phyloP scores from a whole-genome alignment of 129 eudicot species.

The Smallanthus sonchifolius region DNA sequence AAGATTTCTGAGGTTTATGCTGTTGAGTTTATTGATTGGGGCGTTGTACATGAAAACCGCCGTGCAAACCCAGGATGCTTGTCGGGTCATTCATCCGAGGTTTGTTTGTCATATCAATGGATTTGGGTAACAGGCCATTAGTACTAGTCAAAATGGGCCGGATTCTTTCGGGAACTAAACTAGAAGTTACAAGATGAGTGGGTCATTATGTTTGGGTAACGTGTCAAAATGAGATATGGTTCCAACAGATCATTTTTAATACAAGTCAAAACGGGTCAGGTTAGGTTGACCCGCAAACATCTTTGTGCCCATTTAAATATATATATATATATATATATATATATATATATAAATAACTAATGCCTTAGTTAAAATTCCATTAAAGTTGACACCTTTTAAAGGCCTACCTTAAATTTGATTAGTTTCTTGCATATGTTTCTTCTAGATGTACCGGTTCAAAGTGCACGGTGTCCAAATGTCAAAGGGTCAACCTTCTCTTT shows the following conservation, averaged over 20 bases:
- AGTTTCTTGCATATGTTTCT: slow-evolving; percentile 1
- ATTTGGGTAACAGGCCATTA: background rate
- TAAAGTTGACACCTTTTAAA: background rate
- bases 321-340: too few species aligned
- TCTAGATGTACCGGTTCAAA: slow-evolving; percentile 67
- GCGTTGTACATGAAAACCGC: slow-evolving; percentile 45
- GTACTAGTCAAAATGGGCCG: background rate
- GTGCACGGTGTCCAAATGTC: slow-evolving; percentile 55
- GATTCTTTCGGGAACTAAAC: background rate
- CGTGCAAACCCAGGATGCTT: slow-evolving; percentile 36
- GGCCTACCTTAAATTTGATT: background rate
- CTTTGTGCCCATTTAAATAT: background rate
- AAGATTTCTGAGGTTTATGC: slow-evolving; percentile 57
- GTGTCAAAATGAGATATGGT: background rate
- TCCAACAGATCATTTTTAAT: background rate
- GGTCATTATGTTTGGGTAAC: background rate
- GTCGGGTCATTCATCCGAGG: slow-evolving; percentile 47
- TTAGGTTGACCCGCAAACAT: background rate
- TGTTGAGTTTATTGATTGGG: slow-evolving; percentile 56
- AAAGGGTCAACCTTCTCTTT: slow-evolving; percentile 45
- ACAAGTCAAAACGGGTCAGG: background rate
- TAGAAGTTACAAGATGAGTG: background rate
- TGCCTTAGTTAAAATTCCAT: background rate
- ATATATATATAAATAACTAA: background rate
- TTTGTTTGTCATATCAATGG: slow-evolving; percentile 14